A percentile compares a stretch with the other conserved stretches of the same genome.
Evolutionary conservation across 352 stramenopile species (phyloP).

Genomic region (Globisporangium middletonii): DNA sequence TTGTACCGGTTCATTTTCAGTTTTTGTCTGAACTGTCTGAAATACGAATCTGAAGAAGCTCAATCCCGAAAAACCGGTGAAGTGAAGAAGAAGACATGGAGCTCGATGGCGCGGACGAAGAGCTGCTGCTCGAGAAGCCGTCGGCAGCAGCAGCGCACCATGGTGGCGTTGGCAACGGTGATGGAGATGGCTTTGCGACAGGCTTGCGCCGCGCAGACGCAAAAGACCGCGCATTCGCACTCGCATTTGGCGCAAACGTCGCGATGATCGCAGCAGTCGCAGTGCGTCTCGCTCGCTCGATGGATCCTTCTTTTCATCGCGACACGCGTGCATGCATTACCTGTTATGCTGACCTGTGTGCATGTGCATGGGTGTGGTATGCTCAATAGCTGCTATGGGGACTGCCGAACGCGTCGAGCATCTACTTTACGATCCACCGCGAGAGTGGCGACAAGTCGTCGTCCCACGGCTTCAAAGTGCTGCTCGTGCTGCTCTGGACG

Average conservation of each 20-base stretch:
- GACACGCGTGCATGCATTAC: not conserved
- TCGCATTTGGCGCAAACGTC: slow-evolving; percentile 60
- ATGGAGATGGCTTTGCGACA: not conserved
- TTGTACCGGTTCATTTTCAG: too few species aligned
- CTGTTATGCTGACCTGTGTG: not conserved
- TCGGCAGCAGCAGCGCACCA: not conserved
- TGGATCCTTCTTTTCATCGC: not conserved
- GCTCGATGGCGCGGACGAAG: not conserved
- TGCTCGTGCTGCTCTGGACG: slow-evolving; percentile 60
- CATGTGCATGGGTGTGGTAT: not conserved
- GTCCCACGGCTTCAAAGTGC: slow-evolving; percentile 72
- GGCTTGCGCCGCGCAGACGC: slow-evolving; percentile 31
- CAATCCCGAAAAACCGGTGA: too few species aligned
- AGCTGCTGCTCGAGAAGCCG: not conserved
- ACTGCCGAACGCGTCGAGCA: slow-evolving; percentile 61
- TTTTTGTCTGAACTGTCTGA: too few species aligned
- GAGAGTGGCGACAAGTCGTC: slow-evolving; percentile 26
- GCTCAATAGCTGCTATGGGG: slow-evolving; percentile 55
- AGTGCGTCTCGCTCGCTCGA: slow-evolving; percentile 21
- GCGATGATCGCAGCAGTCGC: slow-evolving; percentile 45
- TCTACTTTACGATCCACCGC: slow-evolving; percentile 77
- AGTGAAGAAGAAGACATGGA: not conserved
- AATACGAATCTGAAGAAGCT: too few species aligned
- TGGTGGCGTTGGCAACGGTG: not conserved
- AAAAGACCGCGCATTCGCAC: slow-evolving; percentile 63